Base-by-base conservation (phyloP, 2,329 filamentous ascomycete genomes). In the Aspergillus fructus region DNA sequence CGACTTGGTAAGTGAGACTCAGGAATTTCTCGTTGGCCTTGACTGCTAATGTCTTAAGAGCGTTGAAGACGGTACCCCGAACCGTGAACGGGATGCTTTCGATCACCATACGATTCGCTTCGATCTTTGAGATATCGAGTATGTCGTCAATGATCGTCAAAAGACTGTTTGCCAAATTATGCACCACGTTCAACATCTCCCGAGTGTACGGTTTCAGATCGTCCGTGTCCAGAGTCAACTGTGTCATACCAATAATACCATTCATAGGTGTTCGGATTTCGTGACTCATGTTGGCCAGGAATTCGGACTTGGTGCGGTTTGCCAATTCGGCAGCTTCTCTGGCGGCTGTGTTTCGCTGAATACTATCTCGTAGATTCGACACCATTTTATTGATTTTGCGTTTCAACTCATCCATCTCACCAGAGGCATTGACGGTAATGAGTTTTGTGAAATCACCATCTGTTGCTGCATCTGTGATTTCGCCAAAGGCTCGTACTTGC, bases 331-430 rank as follows among this genome's bases (percentile, higher is more conserved):
- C 94, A 47, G 93, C 93, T 76, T 97, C 93, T 75, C 94, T 89
- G 56, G 94, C 94, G 64, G 93, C 91, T 3, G 93, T 97, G 73
- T 97, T 99, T 73, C 92, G 87, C 74, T 97, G 93, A 65, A 99
- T 97, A 81, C 90, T 96, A 76, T 97, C 94, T 65, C 93, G 83
- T 61, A 99, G 79, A 71, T 96, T 96, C 72, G 90, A 94, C 53
- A 97, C 93, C 94, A 99, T 99, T 79, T 96, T 91, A 74, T 97
- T 99, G 83, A 99, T 97, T 82, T 97, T 97, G 68, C 93, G 88
- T 78, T 99, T 99, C 67, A 99, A 83, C 75, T 97, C 93, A 76
- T 97, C 94, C 94, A 99, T 97, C 76, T 99, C 94, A 62, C 94
- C 94, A 12, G 93, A 97, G 19, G 94, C 94, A 74, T 97, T 93